phyloP scores from a whole-genome alignment of 495 filamentous ascomycete species.

The Penicillium cosmopolitanum region DNA sequence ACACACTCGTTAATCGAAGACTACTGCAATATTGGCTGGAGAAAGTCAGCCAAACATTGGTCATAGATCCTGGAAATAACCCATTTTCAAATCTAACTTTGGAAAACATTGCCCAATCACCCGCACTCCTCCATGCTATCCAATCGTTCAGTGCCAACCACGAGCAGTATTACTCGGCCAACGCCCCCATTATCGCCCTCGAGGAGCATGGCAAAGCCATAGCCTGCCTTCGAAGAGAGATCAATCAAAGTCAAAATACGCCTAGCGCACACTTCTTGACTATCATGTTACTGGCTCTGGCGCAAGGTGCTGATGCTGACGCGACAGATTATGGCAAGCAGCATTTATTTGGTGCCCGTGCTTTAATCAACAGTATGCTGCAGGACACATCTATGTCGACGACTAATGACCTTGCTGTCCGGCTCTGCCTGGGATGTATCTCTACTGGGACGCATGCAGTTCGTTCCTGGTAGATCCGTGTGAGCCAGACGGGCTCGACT shows the following conservation, averaged over 20 bases:
- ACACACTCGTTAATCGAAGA: constrained; percentile 12
- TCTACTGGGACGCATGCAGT: constrained; percentile 24
- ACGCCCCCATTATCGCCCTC: constrained; percentile 10
- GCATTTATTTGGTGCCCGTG: constrained; percentile 19
- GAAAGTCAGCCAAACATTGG: constrained; percentile 15
- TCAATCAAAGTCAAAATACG: background rate
- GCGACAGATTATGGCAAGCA: constrained; percentile 18
- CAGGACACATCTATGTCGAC: constrained; percentile 10
- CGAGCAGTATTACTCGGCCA: constrained; percentile 18
- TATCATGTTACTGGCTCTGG: constrained; percentile 12
- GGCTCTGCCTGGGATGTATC: constrained; percentile 19
- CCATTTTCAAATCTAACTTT: constrained; percentile 16
- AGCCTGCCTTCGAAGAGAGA: constrained; percentile 18
- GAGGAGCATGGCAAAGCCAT: constrained; percentile 23
- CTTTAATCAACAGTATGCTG: constrained; percentile 19
- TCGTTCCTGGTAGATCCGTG: constrained; percentile 17
- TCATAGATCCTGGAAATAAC: constrained; percentile 21
- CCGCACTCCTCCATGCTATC: constrained; percentile 21
- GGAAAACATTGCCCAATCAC: constrained; percentile 16
- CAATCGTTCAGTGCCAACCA: constrained; percentile 23
- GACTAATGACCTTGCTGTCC: constrained; percentile 8
- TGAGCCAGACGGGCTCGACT: constrained; percentile 11
- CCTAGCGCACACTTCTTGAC: constrained; percentile 8
- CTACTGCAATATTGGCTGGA: constrained; percentile 26
- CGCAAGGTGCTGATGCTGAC: constrained; percentile 14